Evolutionary conservation across 371 early-diverging fungal species (phyloP), one percentile per base, ranked within the genome.

Genomic region (Actinomortierella wolfii): DNA sequence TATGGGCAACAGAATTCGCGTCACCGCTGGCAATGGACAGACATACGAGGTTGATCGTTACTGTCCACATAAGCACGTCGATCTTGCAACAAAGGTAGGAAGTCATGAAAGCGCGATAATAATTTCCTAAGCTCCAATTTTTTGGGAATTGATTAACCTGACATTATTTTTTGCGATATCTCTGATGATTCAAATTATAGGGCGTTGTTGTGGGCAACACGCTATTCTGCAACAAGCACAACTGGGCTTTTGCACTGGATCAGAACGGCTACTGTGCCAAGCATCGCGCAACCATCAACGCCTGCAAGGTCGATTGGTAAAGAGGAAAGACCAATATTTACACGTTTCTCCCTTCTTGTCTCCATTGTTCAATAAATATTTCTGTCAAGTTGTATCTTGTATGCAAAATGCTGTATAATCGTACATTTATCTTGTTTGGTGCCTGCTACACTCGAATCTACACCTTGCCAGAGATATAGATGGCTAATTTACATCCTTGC

Each of bases 401-500:
- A n/a, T n/a, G n/a, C n/a, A n/a, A n/a, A n/a, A n/a, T n/a, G n/a
- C n/a, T n/a, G n/a, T n/a, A n/a, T n/a, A n/a, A n/a, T n/a, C n/a
- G n/a, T n/a, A n/a, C n/a, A n/a, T n/a, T n/a, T n/a, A n/a, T n/a
- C n/a, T n/a, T n/a, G n/a, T n/a, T n/a, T n/a, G n/a, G n/a, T n/a
- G n/a, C n/a, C n/a, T n/a, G n/a, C n/a, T n/a, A n/a, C n/a, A n/a
- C n/a, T n/a, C n/a, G n/a, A n/a, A 39, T 44, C 60, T 78, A 89
- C 18, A 91, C 79, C n/a, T 86, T 77, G 52, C 78, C 67, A 28
- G 89, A 88, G 39, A 95, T 81, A 90, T 90, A 92, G 57, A 95
- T 95, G 20, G 94, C 95, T 0, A 83, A 78, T 50, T 89, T 87
- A 65, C 96, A 95, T 0, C 95, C 96, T 59, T 83, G 83, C 77